These are phyloP conservation scores for Fraxinus xanthoxyloides DNA, from an alignment of 305 asterid genomes.

Conservation along the genomic window DNA sequence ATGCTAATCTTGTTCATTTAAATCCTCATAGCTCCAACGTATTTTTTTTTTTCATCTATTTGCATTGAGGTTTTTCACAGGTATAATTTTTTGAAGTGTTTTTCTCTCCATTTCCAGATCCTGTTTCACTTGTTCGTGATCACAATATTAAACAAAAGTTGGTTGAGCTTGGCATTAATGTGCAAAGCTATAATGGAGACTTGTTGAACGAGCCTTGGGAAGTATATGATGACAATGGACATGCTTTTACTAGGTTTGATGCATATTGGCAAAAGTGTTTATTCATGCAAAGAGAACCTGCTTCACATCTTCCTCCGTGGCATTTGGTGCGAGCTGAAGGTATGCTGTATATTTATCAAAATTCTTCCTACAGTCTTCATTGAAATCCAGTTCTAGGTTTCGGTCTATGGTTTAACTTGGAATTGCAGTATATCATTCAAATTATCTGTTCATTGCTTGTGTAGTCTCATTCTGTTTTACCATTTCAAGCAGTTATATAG, in stretches of 20 bases:
- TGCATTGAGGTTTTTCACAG: not conserved
- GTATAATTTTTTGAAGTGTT: not conserved
- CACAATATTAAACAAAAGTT: conserved; percentile 71
- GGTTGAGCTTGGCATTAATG: conserved; percentile 58
- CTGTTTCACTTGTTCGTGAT: conserved; percentile 84
- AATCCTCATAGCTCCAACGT: not conserved
- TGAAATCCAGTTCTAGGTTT: not conserved
- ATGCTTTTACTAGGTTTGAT: conserved; percentile 55
- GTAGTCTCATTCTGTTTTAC: not conserved
- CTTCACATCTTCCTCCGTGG: conserved; percentile 74
- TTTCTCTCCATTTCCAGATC: conserved; percentile 43
- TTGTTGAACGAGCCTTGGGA: conserved; percentile 90
- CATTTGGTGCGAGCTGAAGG: conserved; percentile 54
- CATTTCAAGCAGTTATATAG: not conserved
- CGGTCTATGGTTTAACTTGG: not conserved
- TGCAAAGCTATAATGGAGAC: conserved; percentile 75
- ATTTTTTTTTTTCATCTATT: not conserved
- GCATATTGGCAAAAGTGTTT: conserved; percentile 73
- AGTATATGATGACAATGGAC: conserved; percentile 58
- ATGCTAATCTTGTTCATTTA: not conserved
- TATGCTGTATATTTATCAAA: conserved; percentile 15
- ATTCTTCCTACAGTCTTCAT: not conserved
- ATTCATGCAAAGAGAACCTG: conserved; percentile 49
- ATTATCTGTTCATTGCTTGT: not conserved
- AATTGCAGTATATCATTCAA: not conserved